Conservation (phyloP, 192 early-diverging fungal genomes). For the Coemansia sp. region DNA sequence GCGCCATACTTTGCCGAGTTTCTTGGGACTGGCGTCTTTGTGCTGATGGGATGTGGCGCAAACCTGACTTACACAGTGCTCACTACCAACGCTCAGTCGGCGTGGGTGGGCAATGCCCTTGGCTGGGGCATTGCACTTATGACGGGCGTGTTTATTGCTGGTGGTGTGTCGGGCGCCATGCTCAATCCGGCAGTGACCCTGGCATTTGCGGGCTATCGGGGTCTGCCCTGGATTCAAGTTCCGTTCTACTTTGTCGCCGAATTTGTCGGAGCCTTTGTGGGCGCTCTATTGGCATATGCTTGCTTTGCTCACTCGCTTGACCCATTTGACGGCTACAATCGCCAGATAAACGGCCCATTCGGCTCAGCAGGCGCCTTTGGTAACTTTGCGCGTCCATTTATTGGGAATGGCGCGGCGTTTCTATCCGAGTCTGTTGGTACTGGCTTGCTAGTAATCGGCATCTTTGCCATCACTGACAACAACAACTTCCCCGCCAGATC, state of each 20-base stretch:
- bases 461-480: constrained; percentile 60
- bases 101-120: constrained; percentile 54
- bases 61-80: constrained; percentile 44
- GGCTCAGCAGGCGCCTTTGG: constrained; percentile 51
- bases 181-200: constrained; percentile 56
- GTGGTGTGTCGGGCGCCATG: constrained; percentile 49
- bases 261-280: constrained; percentile 55
- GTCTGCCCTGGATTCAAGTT: constrained; percentile 55
- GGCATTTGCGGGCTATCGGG: constrained; percentile 49
- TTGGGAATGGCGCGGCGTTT: constrained; percentile 52
- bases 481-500: constrained; percentile 56
- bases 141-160: constrained; percentile 47
- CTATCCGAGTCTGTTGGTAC: constrained; percentile 64
- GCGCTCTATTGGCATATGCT: constrained; percentile 48
- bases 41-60: constrained; percentile 47
- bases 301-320: constrained; percentile 51
- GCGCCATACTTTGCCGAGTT: constrained; percentile 56
- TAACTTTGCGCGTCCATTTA: constrained; percentile 51
- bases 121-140: constrained; percentile 56
- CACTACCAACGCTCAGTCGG: constrained; percentile 47
- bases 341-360: constrained; percentile 38
- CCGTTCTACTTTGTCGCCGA: constrained; percentile 56
- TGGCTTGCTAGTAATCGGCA: constrained; percentile 58
- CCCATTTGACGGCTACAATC: constrained; percentile 47
- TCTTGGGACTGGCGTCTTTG: constrained; percentile 48